A percentile compares a stretch with the other conserved stretches of the same genome.
Conservation (phyloP, 2,329 filamentous ascomycete genomes). For the Beauveria caledonica region DNA sequence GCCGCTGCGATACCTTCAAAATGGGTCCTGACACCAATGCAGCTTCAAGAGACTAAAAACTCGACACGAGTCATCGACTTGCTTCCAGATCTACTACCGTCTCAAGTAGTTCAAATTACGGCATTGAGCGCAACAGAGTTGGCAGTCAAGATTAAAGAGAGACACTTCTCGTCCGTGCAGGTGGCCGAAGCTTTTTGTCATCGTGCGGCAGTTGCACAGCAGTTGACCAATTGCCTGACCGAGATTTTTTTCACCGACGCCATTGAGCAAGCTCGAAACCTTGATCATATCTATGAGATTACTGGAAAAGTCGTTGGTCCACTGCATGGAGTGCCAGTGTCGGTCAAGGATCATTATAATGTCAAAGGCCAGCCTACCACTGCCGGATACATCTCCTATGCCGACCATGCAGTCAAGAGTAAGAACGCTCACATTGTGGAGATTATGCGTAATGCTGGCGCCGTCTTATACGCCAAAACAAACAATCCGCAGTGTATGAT, state of each 20-base stretch:
- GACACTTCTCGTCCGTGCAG: neutral
- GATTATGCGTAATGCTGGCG: constrained; percentile 50
- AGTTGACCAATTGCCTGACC: constrained; percentile 1
- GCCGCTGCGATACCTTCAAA: neutral
- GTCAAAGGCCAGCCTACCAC: constrained; percentile 42
- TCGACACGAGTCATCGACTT: neutral
- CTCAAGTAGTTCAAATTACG: neutral
- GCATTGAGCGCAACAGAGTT: neutral
- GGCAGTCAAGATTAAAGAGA: neutral
- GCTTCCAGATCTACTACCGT: neutral
- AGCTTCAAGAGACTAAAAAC: neutral
- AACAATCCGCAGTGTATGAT: constrained; percentile 51
- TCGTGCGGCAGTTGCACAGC: neutral
- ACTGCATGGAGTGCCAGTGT: constrained; percentile 53
- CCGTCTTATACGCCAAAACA: constrained; percentile 60
- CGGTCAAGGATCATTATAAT: constrained; percentile 27
- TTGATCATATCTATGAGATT: neutral
- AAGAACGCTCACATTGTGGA: constrained; percentile 49
- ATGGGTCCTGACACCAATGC: neutral
- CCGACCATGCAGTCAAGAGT: constrained; percentile 40
- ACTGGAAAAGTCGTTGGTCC: constrained; percentile 25
- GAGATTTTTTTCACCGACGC: constrained; percentile 4
- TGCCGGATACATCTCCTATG: constrained; percentile 43
- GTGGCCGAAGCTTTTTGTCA: neutral
- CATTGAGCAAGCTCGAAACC: neutral